phyloP scores from a whole-genome alignment of 2,329 filamentous ascomycete species.

The Orbilia blumenaviensis region DNA sequence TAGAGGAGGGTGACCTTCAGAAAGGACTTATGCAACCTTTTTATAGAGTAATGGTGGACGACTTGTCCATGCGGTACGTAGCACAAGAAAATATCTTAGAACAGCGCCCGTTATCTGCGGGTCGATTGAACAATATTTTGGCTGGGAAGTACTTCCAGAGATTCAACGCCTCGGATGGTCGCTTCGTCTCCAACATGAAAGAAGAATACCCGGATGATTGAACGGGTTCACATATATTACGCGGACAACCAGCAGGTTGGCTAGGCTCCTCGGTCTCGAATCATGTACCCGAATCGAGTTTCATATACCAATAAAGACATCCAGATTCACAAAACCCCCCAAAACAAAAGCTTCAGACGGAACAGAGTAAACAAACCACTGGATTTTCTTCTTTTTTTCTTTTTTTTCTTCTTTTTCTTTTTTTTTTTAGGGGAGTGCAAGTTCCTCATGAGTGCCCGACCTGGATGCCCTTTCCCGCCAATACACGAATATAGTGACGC shows the following conservation, averaged over 20 bases:
- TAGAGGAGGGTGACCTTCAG: slow-evolving; percentile 69
- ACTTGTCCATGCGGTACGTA: slow-evolving; percentile 70
- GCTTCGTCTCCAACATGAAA: slow-evolving; percentile 82
- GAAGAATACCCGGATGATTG: slow-evolving; percentile 89
- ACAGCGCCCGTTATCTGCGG: slow-evolving; percentile 66
- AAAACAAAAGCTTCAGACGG: neutral
- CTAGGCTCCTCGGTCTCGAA: neutral
- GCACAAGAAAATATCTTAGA: slow-evolving; percentile 82
- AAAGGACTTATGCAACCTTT: slow-evolving; percentile 74
- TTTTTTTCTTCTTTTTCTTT: too few relatives aligned
- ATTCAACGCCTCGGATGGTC: slow-evolving; percentile 73
- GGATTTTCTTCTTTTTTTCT: too few relatives aligned
- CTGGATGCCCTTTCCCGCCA: slow-evolving; percentile 31
- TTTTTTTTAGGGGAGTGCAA: too few relatives aligned
- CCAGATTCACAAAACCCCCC: neutral
- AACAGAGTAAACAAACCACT: neutral
- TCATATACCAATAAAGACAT: neutral
- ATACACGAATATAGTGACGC: slow-evolving; percentile 28
- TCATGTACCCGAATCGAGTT: neutral
- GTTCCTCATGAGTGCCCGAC: slow-evolving; percentile 2
- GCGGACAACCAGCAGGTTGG: too few relatives aligned
- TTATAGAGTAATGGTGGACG: slow-evolving; percentile 84
- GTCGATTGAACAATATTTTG: slow-evolving; percentile 70
- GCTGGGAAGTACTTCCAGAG: slow-evolving; percentile 89
- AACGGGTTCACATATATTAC: slow-evolving; percentile 19